phyloP scores from a whole-genome alignment of 345 rosid genomes.

The Acer saccharum region DNA sequence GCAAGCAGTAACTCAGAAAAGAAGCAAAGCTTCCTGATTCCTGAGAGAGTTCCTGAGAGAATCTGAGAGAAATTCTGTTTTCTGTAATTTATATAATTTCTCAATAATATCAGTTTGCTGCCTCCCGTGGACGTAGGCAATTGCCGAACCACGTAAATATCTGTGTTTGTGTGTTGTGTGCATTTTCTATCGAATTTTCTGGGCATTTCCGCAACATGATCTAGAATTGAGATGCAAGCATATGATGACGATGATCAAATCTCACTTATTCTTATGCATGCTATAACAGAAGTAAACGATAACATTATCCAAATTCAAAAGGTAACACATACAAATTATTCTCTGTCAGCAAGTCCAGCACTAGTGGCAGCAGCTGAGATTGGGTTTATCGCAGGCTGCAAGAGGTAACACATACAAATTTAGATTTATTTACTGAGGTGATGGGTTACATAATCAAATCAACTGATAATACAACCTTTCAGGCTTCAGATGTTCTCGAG shows the following conservation, averaged over 20 bases:
- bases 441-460: conserved; percentile 4
- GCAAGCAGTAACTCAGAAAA: no score
- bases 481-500: conserved; percentile 54
- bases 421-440: not conserved
- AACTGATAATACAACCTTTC: conserved; percentile 46
- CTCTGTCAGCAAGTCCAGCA: conserved; percentile 78
- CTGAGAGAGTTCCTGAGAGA: no score
- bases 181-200: no score
- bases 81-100: no score
- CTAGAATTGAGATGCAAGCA: not conserved
- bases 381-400: conserved; percentile 76
- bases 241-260: not conserved
- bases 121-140: no score
- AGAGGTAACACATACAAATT: conserved; percentile 17
- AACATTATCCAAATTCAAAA: not conserved
- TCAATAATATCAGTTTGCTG: no score
- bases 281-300: not conserved
- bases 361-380: conserved; percentile 61
- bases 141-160: no score
- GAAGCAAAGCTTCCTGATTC: no score
- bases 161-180: no score
- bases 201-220: no score
- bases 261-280: not conserved
- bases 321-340: not conserved
- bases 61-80: no score